These are phyloP conservation scores for Hibiscus trionum DNA, from an alignment of 345 rosid species.

Conservation along the genomic window DNA sequence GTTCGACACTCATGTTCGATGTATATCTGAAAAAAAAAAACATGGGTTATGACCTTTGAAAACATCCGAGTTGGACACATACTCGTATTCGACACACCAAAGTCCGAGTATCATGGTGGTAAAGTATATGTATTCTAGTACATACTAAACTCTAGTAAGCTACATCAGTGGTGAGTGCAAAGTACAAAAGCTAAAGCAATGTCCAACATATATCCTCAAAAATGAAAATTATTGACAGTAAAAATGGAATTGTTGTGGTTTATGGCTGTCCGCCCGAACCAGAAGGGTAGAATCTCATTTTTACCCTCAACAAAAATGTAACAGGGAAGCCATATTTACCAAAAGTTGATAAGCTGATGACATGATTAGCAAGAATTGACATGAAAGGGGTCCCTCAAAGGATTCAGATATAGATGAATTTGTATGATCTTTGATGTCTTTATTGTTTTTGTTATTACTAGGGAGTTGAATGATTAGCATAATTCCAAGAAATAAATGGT, in stretches of 20 bases:
- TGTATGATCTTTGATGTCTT: conserved; percentile 6
- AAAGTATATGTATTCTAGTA: not conserved
- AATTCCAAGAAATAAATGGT: conserved; percentile 3
- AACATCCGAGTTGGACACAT: not conserved
- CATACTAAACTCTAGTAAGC: not conserved
- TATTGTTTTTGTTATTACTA: conserved; percentile 3
- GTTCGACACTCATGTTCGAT: no score
- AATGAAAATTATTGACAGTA: not conserved
- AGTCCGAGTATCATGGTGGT: not conserved
- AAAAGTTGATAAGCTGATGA: not conserved
- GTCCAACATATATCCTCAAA: not conserved
- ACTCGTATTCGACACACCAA: not conserved
- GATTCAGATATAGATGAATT: conserved; percentile 7
- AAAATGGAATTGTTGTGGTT: no score
- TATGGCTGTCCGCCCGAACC: no score
- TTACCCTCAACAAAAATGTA: not conserved
- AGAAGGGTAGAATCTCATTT: no score
- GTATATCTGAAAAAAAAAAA: no score
- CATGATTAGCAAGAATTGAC: not conserved
- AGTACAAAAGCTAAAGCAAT: not conserved
- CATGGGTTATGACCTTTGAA: no score
- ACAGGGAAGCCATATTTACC: not conserved
- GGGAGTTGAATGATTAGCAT: conserved; percentile 2
- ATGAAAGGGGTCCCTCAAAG: not conserved
- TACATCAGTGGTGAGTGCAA: not conserved